Evolutionary conservation across 805 yeast species (phyloP), one percentile per base, ranked within the genome.

Genomic region (Wickerhamiella dianesei): DNA sequence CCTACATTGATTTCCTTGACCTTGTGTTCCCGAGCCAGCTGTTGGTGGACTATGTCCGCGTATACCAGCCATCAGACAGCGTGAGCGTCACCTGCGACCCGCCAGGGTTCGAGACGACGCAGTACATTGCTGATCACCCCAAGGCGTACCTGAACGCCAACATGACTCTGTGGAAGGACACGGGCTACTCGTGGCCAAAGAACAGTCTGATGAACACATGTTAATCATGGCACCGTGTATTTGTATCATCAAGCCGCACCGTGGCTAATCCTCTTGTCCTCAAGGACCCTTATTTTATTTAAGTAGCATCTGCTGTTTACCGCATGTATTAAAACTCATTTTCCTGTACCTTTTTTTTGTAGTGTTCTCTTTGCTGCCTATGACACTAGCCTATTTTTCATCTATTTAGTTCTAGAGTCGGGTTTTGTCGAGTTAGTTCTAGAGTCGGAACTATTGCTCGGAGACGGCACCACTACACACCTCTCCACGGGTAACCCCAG

Each of bases 1-100:
- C 92, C 5, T 85, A 83, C 63, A 89, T 89, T 51, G 89, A 87
- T 66, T 89, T 96, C 96, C 76, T 78, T 40, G 61, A 61, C 18
- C 68, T 87, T 49, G 65, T 66, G 41, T 89, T 89, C 75, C 98
- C 98, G 2, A 75, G 74, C 13, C 71, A 75, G 1, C 70, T 88
- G 79, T 69, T 76, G 48, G 67, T 89, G 41, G 96, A 89, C 63
- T 84, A 82, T 57, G 94, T 89, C 32, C 77, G 98, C 57, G 59
- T 89, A n/a, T 89, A 92, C 64, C 98, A 89, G 67, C 95, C 95
- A 2, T 59, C 68, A 35, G 78, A 76, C 55, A 64, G 70, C 9
- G 63, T 71, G 25, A 73, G 76, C 43, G 47, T 81, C 19, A 80
- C 92, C 0, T 89, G 97, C 67, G 96, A 88, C 60, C 97, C 98